These are phyloP conservation scores for Euphorbia lathyris DNA, from an alignment of 345 rosid genomes.

Conservation along the genomic window DNA sequence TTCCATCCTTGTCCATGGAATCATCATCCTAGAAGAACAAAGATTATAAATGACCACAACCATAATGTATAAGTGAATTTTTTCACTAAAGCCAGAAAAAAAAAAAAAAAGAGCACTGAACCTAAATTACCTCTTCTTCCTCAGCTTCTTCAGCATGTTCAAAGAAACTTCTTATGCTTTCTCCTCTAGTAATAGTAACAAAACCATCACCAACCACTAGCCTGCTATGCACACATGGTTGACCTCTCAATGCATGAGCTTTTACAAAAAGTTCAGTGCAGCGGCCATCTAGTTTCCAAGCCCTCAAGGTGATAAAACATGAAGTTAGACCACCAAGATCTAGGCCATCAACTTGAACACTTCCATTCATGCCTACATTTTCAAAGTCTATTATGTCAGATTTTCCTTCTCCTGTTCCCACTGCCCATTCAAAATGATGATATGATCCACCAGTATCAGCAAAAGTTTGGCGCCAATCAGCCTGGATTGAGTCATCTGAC, in stretches of 20 bases:
- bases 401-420: slow-evolving; percentile 88
- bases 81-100: neutral
- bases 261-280: slow-evolving; percentile 75
- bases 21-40: slow-evolving; percentile 74
- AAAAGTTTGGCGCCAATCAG: slow-evolving; percentile 82
- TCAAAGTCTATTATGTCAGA: slow-evolving; percentile 82
- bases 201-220: slow-evolving; percentile 93
- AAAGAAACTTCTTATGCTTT: slow-evolving; percentile 75
- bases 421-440: slow-evolving; percentile 94
- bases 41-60: neutral
- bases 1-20: slow-evolving; percentile 90
- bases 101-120: neutral
- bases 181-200: slow-evolving; percentile 77
- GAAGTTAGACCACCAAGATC: slow-evolving; percentile 57
- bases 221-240: slow-evolving; percentile 85
- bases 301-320: slow-evolving; percentile 83
- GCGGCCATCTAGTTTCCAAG: slow-evolving; percentile 79
- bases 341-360: slow-evolving; percentile 63
- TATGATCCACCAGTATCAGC: slow-evolving; percentile 65
- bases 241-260: slow-evolving; percentile 85
- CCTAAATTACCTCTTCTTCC: slow-evolving; percentile 85
- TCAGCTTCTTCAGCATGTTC: slow-evolving; percentile 97
- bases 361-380: slow-evolving; percentile 66
- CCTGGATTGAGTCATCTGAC: slow-evolving; percentile 63
- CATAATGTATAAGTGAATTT: neutral